Base-by-base conservation (phyloP, 768 basidiomycete genomes). In the Mycena polygramma region DNA sequence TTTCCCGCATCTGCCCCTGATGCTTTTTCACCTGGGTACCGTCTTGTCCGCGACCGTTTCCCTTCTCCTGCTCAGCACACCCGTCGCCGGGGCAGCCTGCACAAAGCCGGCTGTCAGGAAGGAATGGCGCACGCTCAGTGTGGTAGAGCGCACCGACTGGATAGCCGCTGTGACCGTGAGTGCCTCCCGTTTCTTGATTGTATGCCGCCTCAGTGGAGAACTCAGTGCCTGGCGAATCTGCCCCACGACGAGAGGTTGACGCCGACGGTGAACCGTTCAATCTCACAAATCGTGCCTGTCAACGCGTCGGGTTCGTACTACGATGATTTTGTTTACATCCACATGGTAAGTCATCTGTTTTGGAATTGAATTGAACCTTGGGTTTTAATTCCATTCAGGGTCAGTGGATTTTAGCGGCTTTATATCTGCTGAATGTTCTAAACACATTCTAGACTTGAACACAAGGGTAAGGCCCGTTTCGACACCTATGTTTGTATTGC, bases 61-160 rank as follows among this genome's bases (percentile, higher is more conserved):
- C 11, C 39, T 43, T 24, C 24, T 43, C 1, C 62, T 54, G n/a
- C 22, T 36, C 39, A 19, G 8, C 48, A 7, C 52, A 17, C 52
- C 43, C 14, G 36, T 5, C 1, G 60, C 41, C 8, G 61, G 26
- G 5, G 62, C 61, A 26, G 51, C 20, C 11, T 75, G 75, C 59
- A 63, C 20, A 24, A 49, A 70, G 7, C 75, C 75, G n/a, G 62
- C 68, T 9, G 68, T 75, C 19, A 43, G 75, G 8, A 75, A 67
- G 57, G 75, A 75, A 65, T 75, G 75, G 75, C 75, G 75, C n/a
- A 61, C 72, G 17, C 58, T 75, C 22, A 66, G 55, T 8, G 52
- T 19, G 41, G 54, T 41, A 10, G 73, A 75, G 59, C 63, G 66
- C 7, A 57, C 68, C 1, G 61, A 74, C 20, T 75, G 75, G 75